Base-by-base conservation (phyloP, 139 green algal genomes). In the Diplosphaera chodatii region DNA sequence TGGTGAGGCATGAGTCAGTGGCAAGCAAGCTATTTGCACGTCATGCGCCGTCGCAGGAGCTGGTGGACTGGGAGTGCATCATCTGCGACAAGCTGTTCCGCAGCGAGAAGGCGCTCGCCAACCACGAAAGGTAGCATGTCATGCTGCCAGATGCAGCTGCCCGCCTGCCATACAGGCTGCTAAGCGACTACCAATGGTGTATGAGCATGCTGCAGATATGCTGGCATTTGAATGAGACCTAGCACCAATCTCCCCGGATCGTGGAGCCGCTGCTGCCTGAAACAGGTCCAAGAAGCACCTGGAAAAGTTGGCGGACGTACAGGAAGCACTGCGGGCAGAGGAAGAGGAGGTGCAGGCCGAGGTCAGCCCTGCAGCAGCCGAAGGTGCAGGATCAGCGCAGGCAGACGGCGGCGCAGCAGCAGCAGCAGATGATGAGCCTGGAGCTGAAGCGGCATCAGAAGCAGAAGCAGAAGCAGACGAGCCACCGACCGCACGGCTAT, bases 31-130 rank as follows among this genome's bases (percentile, higher is more conserved):
- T n/a, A n/a, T n/a, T n/a, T n/a, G n/a, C n/a, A n/a, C n/a, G n/a
- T n/a, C n/a, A n/a, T 31, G 28, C 63, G 32, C 73, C 72, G n/a
- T 77, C 75, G 31, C 81, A 84, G 55, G 74, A 75, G 33, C 73
- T 77, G 71, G 69, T 70, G 71, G 73, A 86, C 64, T 83, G 85
- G 48, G 13, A 90, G 77, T 98, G 93, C 69, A 71, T 94, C 4
- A 85, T 89, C 16, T 98, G 93, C 80, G 86, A 96, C 41, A 98
- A 98, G 83, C 71, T 74, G 20, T 98, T 97, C 80, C 92, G 89
- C 73, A 93, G 78, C 37, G 86, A 86, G 27, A 87, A 89, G 66
- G 86, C 93, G 59, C 76, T 94, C 22, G 64, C 72, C 34, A 97
- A 97, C 71, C 93, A 98, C 77, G 86, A 97, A 74, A 82, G 77